Evolutionary conservation across 805 yeast species (phyloP), one percentile per base, ranked within the genome.

Genomic region (Yamadazyma tumulicola): DNA sequence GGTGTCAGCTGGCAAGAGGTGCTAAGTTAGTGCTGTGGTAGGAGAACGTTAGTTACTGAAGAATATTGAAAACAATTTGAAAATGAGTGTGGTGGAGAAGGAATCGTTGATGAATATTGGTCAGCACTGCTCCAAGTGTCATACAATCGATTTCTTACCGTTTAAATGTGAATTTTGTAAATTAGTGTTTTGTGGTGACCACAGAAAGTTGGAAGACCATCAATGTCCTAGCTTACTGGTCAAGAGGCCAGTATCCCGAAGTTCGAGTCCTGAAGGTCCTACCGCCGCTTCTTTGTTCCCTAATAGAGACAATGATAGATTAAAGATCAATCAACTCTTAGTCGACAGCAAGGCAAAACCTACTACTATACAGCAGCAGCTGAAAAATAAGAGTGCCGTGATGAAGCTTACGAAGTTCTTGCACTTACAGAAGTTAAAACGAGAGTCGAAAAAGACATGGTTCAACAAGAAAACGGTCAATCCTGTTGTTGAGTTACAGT

Each of bases 71-170:
- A 11, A 21, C 23, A 21, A 21, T 21, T 21, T 21, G 11, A 21
- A 9, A 21, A 21, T 21, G 23, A 21, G 10, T 21, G 23, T 9
- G 29, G 19, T 26, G n/a, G 29, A 26, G 19, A 26, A 15, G n/a
- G 29, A 26, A 6, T 26, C 29, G 6, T 53, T 77, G 42, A 57
- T 79, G 53, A 72, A 79, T 31, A 67, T 79, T 5, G 85, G 85
- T n/a, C 54, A 68, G 38, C 75, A 76, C 46, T 79, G 85, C 51
- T 46, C 52, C 18, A 56, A 66, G 12, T 79, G 85, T 49, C 59
- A 67, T 29, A 64, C 61, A 41, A 56, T 77, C 5, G 85, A 79
- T 49, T 79, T 78, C 43, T 56, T 79, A 19, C 85, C 85, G 12
- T 78, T 67, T 48, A 54, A 53, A 12, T 79, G 85, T 49, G 71